Evolutionary conservation across 2,329 filamentous ascomycete genomes (phyloP), one percentile per base, ranked within the genome.

Genomic region (Colletotrichum agaves): DNA sequence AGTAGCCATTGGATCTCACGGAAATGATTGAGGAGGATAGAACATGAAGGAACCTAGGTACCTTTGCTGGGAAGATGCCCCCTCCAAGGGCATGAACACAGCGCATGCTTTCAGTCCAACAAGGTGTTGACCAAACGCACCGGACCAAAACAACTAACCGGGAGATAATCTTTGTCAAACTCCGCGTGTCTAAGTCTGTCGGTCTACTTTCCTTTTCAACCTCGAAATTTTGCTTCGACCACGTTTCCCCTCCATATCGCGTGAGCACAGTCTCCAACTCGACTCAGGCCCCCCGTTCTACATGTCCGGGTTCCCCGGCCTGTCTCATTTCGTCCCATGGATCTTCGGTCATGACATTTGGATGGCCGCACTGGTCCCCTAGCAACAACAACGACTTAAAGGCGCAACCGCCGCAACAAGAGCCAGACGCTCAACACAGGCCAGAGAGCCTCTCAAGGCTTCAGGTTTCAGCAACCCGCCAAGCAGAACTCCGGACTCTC

Each of bases 241-340:
- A 50, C 37, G 27, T 49, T 61, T 31, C 5, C 15, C 44, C 11
- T 23, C 53, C 37, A 19, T 27, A 44, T 66, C 41, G 58, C 39
- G 41, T 56, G 63, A 21, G 37, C 41, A 47, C 39, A n/a, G 39
- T 35, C 17, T 15, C 39, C 15, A 11, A 19, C 21, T 61, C 55
- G 55, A 47, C 41, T 17, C 55, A 58, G 41, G 37, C 46, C 37
- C 15, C 44, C 61, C 60, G n/a, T 39, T 47, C 39, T 63, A 65
- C 55, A 68, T 60, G 61, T 41, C 55, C 47, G 19, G 55, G 53
- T 55, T 49, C 52, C 59, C 61, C 65, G 47, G 61, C 35, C 55
- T 55, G 55, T 46, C 61, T 53, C 44, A 49, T 57, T 64, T 68
- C 61, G 53, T 68, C 65, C 55, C 53, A 68, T 68, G 61, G 41